These are phyloP conservation scores for Mycosphaerella sp. DNA, from an alignment of 2,329 filamentous ascomycete genomes.

Conservation along the genomic window DNA sequence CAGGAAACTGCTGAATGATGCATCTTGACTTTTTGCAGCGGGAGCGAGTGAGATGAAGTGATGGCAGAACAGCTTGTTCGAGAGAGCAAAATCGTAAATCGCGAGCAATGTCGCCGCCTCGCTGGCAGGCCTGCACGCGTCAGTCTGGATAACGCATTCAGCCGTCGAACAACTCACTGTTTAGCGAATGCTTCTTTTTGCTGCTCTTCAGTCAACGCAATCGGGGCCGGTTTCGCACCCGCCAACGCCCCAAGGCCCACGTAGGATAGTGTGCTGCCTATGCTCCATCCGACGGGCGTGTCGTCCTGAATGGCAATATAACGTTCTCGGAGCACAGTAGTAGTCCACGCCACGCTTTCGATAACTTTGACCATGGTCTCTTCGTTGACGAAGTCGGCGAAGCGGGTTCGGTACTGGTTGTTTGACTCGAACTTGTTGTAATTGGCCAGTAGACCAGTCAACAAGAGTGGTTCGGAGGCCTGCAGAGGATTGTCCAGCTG, in stretches of 20 bases:
- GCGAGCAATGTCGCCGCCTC: constrained; percentile 75
- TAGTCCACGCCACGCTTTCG: constrained; percentile 66
- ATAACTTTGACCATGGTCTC: constrained; percentile 76
- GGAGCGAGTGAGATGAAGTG: constrained; percentile 57
- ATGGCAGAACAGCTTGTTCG: constrained; percentile 92
- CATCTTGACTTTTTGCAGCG: constrained; percentile 31
- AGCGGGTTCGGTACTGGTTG: constrained; percentile 85
- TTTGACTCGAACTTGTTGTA: constrained; percentile 99
- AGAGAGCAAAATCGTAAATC: constrained; percentile 86
- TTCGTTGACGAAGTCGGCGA: constrained; percentile 96
- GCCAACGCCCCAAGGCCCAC: constrained; percentile 75
- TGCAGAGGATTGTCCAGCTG: constrained; percentile 61
- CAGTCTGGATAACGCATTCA: constrained; percentile 2
- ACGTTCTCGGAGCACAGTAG: constrained; percentile 58
- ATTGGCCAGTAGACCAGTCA: constrained; percentile 83
- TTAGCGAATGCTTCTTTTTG: constrained; percentile 73
- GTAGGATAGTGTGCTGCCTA: constrained; percentile 73
- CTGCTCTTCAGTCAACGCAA: constrained; percentile 66
- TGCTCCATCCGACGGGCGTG: constrained; percentile 78
- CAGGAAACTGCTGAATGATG: constrained; percentile 68
- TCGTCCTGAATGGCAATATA: constrained; percentile 89
- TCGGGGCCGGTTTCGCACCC: constrained; percentile 51
- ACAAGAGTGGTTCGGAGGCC: constrained; percentile 64
- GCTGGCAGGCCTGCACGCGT: constrained; percentile 60
- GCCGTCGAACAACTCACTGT: constrained; percentile 52